These are phyloP conservation scores for Eutypella sp. DNA, from an alignment of 2,329 filamentous ascomycete species.

Conservation along the genomic window DNA sequence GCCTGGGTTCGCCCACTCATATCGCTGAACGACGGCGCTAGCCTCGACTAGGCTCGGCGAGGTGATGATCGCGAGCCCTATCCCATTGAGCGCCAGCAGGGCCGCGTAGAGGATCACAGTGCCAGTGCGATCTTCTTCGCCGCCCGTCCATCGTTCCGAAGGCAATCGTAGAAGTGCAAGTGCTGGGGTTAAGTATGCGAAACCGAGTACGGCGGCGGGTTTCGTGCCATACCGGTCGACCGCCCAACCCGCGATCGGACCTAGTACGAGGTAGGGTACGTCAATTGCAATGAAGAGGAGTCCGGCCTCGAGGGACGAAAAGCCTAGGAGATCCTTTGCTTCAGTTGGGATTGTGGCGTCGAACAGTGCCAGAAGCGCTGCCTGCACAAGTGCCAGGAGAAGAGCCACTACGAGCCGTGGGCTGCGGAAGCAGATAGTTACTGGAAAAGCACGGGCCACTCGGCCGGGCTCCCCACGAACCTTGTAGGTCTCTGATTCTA, in stretches of 20 bases:
- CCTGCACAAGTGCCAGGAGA: slow-evolving; percentile 38
- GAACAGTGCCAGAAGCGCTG: slow-evolving; percentile 31
- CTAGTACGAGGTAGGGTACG: slow-evolving; percentile 30
- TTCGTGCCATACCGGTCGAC: slow-evolving; percentile 34
- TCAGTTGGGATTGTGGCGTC: slow-evolving; percentile 35
- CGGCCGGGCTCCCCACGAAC: slow-evolving; percentile 35
- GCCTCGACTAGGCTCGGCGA: slow-evolving; percentile 53
- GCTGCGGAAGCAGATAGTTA: slow-evolving; percentile 38
- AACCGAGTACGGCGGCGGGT: slow-evolving; percentile 26
- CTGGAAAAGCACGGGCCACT: slow-evolving; percentile 37
- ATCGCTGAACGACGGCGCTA: slow-evolving; percentile 49
- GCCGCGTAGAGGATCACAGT: slow-evolving; percentile 22
- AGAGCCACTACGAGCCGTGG: slow-evolving; percentile 35
- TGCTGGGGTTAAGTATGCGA: slow-evolving; percentile 53
- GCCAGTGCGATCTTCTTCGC: not conserved
- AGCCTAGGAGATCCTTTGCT: slow-evolving; percentile 30
- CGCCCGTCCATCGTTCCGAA: slow-evolving; percentile 35
- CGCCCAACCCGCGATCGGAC: slow-evolving; percentile 27
- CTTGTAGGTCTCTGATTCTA: slow-evolving; percentile 37
- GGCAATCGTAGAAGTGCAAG: slow-evolving; percentile 56
- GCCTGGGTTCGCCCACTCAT: slow-evolving; percentile 48
- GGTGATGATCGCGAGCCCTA: slow-evolving; percentile 49
- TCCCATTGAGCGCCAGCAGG: slow-evolving; percentile 37
- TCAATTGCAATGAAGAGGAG: slow-evolving; percentile 33
- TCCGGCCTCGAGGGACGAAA: slow-evolving; percentile 30